Evolutionary conservation across 768 basidiomycete genomes (phyloP).

Genomic region (Mycena leptocephala): DNA sequence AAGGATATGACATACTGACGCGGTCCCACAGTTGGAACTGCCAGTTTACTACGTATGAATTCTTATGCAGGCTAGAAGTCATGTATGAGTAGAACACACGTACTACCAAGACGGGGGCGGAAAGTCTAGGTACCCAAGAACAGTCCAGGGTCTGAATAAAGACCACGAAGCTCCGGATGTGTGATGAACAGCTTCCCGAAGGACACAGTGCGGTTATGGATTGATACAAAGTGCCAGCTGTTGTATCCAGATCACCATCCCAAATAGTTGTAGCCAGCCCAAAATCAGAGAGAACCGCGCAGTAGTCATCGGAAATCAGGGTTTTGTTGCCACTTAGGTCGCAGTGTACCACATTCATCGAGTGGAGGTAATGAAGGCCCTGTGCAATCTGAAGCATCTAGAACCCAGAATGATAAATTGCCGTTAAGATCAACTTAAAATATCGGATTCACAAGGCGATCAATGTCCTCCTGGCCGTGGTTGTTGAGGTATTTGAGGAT

Average conservation of each 20-base stretch:
- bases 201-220: constrained; percentile 37
- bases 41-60: too few species aligned
- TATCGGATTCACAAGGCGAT: constrained; percentile 16
- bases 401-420: background rate
- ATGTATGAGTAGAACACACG: too few species aligned
- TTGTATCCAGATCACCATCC: constrained; percentile 41
- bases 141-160: too few species aligned
- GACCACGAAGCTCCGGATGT: too few species aligned
- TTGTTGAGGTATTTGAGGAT: constrained; percentile 38
- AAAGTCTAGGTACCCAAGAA: too few species aligned
- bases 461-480: constrained; percentile 31
- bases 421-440: background rate
- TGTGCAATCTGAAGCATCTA: constrained; percentile 39
- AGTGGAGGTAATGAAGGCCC: constrained; percentile 42
- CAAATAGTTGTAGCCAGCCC: constrained; percentile 47
- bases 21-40: too few species aligned
- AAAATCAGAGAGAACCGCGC: constrained; percentile 43
- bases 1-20: too few species aligned
- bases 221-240: constrained; percentile 40
- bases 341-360: constrained; percentile 35
- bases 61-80: too few species aligned
- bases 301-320: constrained; percentile 47
- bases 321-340: constrained; percentile 46
- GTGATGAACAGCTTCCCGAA: too few species aligned
- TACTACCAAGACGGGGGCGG: too few species aligned